Evolutionary conservation across 495 filamentous ascomycete species (phyloP).

Genomic region (Xylaria sp.): DNA sequence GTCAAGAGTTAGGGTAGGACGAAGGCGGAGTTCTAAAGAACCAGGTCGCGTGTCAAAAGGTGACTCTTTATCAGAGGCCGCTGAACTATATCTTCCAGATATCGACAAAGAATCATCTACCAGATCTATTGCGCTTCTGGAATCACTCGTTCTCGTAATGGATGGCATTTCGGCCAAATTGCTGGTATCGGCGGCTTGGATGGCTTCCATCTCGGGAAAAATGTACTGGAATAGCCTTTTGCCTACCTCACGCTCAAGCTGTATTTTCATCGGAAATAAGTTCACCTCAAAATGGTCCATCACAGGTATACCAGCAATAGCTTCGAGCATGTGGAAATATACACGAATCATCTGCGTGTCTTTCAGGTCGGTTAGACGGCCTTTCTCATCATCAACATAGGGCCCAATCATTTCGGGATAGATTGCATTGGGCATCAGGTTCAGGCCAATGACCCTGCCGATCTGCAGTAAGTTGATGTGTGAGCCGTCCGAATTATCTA

Average conservation of each 20-base stretch:
- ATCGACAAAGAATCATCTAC: slow-evolving; percentile 48
- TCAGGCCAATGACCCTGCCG: slow-evolving; percentile 81
- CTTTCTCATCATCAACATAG: slow-evolving; percentile 71
- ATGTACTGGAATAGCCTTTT: slow-evolving; percentile 97
- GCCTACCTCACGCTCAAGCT: slow-evolving; percentile 91
- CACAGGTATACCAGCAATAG: slow-evolving; percentile 96
- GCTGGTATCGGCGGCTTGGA: slow-evolving; percentile 53
- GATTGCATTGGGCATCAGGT: slow-evolving; percentile 85
- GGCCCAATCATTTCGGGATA: slow-evolving; percentile 96
- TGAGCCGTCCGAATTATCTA: slow-evolving; percentile 94
- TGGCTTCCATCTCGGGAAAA: slow-evolving; percentile 77
- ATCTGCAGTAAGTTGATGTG: slow-evolving; percentile 92
- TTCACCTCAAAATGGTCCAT: slow-evolving; percentile 97
- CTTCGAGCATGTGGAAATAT: slow-evolving; percentile 97
- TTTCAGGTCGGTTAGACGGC: slow-evolving; percentile 55
- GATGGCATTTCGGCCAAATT: slow-evolving; percentile 76
- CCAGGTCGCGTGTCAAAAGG: slow-evolving; percentile 63
- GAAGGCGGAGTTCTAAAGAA: slow-evolving; percentile 77
- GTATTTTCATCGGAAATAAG: slow-evolving; percentile 89
- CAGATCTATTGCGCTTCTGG: slow-evolving; percentile 68
- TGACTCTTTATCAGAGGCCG: slow-evolving; percentile 44
- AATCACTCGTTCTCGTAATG: slow-evolving; percentile 78
- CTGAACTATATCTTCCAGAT: slow-evolving; percentile 41
- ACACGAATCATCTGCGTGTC: slow-evolving; percentile 82
- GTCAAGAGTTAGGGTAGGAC: slow-evolving; percentile 75